Conservation (phyloP, 2,329 filamentous ascomycete genomes). For the Ascochyta clinopodiicola region DNA sequence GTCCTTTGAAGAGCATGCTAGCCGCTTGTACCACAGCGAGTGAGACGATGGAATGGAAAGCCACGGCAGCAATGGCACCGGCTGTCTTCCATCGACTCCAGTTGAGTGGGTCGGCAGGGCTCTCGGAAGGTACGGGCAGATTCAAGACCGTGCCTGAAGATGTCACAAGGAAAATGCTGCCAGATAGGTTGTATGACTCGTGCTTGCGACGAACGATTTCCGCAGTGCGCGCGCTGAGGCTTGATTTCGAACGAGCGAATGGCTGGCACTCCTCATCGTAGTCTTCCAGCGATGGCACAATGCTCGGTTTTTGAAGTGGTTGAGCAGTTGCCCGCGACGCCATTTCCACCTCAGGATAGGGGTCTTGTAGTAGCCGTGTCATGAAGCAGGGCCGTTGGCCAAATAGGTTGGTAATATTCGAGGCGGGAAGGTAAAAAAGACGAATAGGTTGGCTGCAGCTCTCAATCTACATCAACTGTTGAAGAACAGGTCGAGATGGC, state of each 20-base stretch:
- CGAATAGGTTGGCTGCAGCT: not conserved
- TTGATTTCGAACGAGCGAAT: not conserved
- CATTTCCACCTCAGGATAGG: slow-evolving; percentile 25
- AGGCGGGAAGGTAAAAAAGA: not conserved
- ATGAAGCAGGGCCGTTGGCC: not conserved
- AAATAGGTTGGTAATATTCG: not conserved
- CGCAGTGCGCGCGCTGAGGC: not conserved
- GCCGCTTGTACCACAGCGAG: slow-evolving; percentile 30
- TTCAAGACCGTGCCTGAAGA: slow-evolving; percentile 29
- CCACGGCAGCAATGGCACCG: slow-evolving; percentile 26
- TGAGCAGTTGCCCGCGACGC: slow-evolving; percentile 20
- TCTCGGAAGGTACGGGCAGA: slow-evolving; percentile 35
- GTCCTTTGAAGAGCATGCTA: slow-evolving; percentile 21
- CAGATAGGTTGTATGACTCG: slow-evolving; percentile 35
- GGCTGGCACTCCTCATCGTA: not conserved
- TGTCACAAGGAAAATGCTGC: slow-evolving; percentile 36
- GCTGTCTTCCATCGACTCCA: slow-evolving; percentile 32
- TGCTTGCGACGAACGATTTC: slow-evolving; percentile 20
- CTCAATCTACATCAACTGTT: not conserved
- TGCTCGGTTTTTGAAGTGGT: slow-evolving; percentile 20
- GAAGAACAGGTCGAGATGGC: not conserved
- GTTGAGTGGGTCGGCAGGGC: slow-evolving; percentile 31
- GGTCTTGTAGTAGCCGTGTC: slow-evolving; percentile 6
- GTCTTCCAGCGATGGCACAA: slow-evolving; percentile 11
- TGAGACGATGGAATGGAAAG: slow-evolving; percentile 21